phyloP scores from a whole-genome alignment of 106 monocot species.

The Dactylorhiza incarnata region DNA sequence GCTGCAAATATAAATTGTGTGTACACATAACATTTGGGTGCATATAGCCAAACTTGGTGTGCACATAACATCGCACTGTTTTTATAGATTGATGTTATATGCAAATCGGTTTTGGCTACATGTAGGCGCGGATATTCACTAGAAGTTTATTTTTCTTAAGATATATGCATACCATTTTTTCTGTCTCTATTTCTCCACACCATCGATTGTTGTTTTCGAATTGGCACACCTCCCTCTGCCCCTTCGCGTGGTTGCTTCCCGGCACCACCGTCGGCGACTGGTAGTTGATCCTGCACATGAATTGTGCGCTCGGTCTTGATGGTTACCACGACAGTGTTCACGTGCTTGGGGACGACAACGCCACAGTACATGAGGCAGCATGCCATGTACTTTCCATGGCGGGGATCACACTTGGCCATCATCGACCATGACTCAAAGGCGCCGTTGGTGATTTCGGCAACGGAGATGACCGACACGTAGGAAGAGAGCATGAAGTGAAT shows the following conservation, averaged over 20 bases:
- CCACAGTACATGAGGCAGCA: conserved; percentile 91
- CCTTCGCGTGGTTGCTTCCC: conserved; percentile 69
- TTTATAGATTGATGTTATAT: no score
- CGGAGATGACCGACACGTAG: conserved; percentile 77
- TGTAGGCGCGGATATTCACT: no score
- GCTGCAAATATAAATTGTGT: no score
- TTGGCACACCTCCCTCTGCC: conserved; percentile 59
- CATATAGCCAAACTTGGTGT: no score
- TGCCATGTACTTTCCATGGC: conserved; percentile 91
- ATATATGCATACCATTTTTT: no score
- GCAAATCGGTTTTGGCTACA: no score
- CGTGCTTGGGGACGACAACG: conserved; percentile 93
- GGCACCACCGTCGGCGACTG: conserved; percentile 81
- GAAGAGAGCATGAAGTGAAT: conserved; percentile 93
- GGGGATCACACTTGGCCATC: conserved; percentile 95
- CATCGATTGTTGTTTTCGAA: no score
- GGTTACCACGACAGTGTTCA: conserved; percentile 80
- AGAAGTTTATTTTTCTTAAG: no score
- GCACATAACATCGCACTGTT: no score
- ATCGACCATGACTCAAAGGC: conserved; percentile 85
- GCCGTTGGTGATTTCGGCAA: conserved; percentile 87
- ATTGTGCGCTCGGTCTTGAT: conserved; percentile 87
- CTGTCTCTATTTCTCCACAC: no score
- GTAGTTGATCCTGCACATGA: conserved; percentile 94
- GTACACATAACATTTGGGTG: no score